Evolutionary conservation across 2,329 filamentous ascomycete genomes (phyloP).

Genomic region (Bipolaris gigantea): DNA sequence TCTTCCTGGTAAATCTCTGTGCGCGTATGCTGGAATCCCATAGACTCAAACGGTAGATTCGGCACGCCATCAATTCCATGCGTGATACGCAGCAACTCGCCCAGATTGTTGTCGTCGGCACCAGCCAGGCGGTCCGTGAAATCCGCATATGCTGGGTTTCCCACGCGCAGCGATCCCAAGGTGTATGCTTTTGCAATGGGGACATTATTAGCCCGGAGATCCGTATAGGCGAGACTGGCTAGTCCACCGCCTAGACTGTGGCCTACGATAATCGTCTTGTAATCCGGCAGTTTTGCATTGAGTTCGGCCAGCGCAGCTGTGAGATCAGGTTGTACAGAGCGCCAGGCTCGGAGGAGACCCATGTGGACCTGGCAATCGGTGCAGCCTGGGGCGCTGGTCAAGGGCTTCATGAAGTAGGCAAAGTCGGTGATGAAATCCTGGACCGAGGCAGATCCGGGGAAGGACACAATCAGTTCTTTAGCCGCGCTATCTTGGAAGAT

Average conservation of each 20-base stretch:
- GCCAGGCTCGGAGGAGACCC: constrained; percentile 62
- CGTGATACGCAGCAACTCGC: constrained; percentile 63
- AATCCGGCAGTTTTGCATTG: constrained; percentile 51
- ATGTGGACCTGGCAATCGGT: constrained; percentile 56
- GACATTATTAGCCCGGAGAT: constrained; percentile 10
- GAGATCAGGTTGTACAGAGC: constrained; percentile 51
- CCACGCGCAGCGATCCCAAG: constrained; percentile 63
- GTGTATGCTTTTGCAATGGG: constrained; percentile 16
- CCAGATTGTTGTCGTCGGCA: constrained; percentile 49
- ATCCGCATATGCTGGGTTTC: constrained; percentile 58
- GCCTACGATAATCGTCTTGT: constrained; percentile 59
- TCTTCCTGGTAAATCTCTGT: constrained; percentile 62
- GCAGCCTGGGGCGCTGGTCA: constrained; percentile 23
- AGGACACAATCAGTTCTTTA: constrained; percentile 17
- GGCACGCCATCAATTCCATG: constrained; percentile 68
- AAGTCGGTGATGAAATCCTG: constrained; percentile 20
- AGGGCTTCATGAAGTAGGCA: constrained; percentile 11
- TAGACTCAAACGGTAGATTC: constrained; percentile 60
- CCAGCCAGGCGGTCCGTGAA: constrained; percentile 51
- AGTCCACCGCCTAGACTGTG: constrained; percentile 70
- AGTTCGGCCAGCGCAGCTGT: constrained; percentile 50
- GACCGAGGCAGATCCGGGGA: constrained; percentile 13
- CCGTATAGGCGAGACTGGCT: constrained; percentile 55
- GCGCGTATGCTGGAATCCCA: constrained; percentile 65
- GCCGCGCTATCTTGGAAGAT: constrained; percentile 16